Conservation (phyloP, 1,284 basidiomycete species). For the Coniferiporia sulphurascens region DNA sequence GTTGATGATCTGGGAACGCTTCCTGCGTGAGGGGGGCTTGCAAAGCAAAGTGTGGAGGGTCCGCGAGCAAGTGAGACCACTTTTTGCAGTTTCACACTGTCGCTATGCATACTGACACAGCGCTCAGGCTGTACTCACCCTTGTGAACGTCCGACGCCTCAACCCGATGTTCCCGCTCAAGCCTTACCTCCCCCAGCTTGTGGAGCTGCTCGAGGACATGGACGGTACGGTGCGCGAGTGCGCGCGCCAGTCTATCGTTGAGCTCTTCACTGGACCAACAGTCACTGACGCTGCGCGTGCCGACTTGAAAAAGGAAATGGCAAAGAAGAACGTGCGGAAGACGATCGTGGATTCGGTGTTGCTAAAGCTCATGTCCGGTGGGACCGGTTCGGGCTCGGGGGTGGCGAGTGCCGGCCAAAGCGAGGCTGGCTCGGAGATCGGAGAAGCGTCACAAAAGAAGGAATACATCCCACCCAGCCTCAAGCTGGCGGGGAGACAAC, state of each 20-base stretch:
- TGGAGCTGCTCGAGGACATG: constrained; percentile 84
- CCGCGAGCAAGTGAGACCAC: constrained; percentile 65
- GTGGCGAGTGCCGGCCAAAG: constrained; percentile 41
- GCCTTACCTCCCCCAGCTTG: constrained; percentile 75
- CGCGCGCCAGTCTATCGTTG: constrained; percentile 75
- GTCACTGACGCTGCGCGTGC: constrained; percentile 83
- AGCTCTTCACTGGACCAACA: constrained; percentile 77
- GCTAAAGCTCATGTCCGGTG: constrained; percentile 48
- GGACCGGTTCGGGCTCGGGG: constrained; percentile 26
- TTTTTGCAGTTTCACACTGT: background rate
- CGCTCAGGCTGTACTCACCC: constrained; percentile 55
- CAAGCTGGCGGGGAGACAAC: constrained; percentile 49
- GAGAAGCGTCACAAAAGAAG: constrained; percentile 45
- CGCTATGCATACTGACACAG: constrained; percentile 5
- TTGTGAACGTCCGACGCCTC: constrained; percentile 62
- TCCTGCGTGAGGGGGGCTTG: constrained; percentile 67
- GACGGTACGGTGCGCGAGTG: constrained; percentile 88
- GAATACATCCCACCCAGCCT: constrained; percentile 74
- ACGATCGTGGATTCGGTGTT: constrained; percentile 74
- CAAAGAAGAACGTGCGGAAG: constrained; percentile 81
- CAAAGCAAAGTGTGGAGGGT: constrained; percentile 79
- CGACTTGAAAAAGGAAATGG: constrained; percentile 90
- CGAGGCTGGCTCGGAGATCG: constrained; percentile 54
- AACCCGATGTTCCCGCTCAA: constrained; percentile 77
- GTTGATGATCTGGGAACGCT: constrained; percentile 71